These are phyloP conservation scores for Diaporthe helianthi DNA, from an alignment of 2,329 filamentous ascomycete genomes.

Conservation along the genomic window DNA sequence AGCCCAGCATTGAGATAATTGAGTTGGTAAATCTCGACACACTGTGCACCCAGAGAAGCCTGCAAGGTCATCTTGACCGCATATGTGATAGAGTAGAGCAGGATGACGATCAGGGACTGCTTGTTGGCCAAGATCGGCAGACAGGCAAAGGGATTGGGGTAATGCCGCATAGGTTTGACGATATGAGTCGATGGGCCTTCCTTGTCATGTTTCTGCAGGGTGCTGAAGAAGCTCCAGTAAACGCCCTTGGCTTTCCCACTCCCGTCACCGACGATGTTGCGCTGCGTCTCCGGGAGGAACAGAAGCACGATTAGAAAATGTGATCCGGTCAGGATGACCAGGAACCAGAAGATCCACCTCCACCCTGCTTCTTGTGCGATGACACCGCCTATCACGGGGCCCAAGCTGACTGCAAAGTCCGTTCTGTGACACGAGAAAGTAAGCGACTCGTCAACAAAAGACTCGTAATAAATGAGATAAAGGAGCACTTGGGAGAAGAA, in stretches of 20 bases:
- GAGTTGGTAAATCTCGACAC: conserved; percentile 1
- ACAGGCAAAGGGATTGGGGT: conserved; percentile 37
- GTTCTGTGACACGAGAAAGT: not conserved
- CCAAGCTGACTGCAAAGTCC: conserved; percentile 35
- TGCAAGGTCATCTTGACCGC: conserved; percentile 1
- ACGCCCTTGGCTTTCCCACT: not conserved
- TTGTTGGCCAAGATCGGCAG: conserved; percentile 32
- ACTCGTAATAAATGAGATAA: too few species aligned
- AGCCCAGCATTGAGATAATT: conserved; percentile 5
- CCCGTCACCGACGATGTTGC: conserved; percentile 44
- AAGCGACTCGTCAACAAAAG: not conserved
- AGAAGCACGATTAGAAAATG: conserved; percentile 37
- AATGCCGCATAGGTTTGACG: not conserved
- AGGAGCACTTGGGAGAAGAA: too few species aligned
- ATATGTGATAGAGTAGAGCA: not conserved
- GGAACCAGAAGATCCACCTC: conserved; percentile 50
- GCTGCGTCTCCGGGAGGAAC: conserved; percentile 43
- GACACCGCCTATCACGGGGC: conserved; percentile 46
- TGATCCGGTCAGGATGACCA: conserved; percentile 43
- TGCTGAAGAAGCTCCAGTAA: conserved; percentile 23
- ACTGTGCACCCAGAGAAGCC: not conserved
- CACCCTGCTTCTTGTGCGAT: conserved; percentile 45
- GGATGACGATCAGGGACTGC: not conserved
- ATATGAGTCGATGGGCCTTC: not conserved
- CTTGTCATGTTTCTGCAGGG: not conserved